phyloP scores from a whole-genome alignment of 78 protist species.

The Guillardia theta region DNA sequence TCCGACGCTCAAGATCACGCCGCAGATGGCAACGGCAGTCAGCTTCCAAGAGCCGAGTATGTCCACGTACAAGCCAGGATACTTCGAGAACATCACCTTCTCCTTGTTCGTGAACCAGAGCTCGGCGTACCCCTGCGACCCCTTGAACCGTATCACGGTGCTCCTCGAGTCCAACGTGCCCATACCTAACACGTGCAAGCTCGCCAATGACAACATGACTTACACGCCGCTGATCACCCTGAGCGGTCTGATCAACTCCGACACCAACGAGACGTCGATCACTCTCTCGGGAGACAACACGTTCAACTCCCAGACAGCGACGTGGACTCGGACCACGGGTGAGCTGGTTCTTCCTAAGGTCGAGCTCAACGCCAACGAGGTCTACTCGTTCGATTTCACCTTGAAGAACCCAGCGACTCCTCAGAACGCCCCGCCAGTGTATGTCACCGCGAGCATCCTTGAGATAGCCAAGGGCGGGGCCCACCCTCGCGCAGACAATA shows the following conservation, averaged over 20 bases:
- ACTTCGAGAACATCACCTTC: too few species aligned
- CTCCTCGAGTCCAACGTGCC: not conserved
- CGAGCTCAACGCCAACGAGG: not conserved
- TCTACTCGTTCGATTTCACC: not conserved
- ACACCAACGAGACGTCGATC: not conserved
- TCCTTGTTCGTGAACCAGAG: too few species aligned
- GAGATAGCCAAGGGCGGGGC: too few species aligned
- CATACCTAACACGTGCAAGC: not conserved
- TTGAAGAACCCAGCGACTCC: not conserved
- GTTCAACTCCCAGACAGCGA: not conserved
- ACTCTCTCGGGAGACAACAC: not conserved
- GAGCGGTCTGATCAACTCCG: not conserved
- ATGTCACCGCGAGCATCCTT: too few species aligned
- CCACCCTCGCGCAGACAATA: too few species aligned
- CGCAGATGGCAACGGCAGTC: too few species aligned
- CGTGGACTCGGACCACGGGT: not conserved
- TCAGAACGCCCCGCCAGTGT: not conserved
- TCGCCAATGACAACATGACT: not conserved
- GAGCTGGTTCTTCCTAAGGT: not conserved
- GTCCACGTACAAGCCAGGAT: too few species aligned
- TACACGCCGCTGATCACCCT: not conserved
- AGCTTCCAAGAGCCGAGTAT: too few species aligned
- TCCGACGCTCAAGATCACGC: too few species aligned
- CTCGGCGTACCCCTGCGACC: slow-evolving; percentile 7
- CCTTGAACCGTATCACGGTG: not conserved